A percentile compares a stretch with the other conserved stretches of the same genome.
Evolutionary conservation across 768 basidiomycete species (phyloP).

Genomic region (Xanthoconium purpureum): DNA sequence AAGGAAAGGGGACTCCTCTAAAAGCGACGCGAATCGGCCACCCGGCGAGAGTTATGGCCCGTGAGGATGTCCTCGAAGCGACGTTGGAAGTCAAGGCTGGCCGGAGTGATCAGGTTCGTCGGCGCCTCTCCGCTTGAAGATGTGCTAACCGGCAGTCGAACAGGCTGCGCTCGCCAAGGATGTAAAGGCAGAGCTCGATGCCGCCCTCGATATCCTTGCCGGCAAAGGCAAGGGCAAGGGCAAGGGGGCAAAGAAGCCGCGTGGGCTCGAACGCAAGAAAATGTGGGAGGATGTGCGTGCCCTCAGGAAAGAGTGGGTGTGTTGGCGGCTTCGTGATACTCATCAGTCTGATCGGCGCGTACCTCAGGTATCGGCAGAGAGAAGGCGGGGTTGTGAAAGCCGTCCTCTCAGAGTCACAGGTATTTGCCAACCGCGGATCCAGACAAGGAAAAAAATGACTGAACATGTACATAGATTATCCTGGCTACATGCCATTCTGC

Average conservation of each 20-base stretch:
- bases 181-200: slow-evolving; percentile 82
- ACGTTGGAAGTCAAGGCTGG: slow-evolving; percentile 74
- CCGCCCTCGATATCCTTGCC: slow-evolving; percentile 59
- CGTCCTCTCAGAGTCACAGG: slow-evolving; percentile 79
- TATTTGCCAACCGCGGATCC: slow-evolving; percentile 19
- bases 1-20: slow-evolving; percentile 40
- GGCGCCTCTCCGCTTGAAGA: neutral
- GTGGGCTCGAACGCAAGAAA: slow-evolving; percentile 73
- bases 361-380: slow-evolving; percentile 75
- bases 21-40: slow-evolving; percentile 90
- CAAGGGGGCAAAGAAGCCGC: slow-evolving; percentile 64
- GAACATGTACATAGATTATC: slow-evolving; percentile 54
- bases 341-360: neutral
- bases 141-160: slow-evolving; percentile 5
- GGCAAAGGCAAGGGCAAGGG: slow-evolving; percentile 78
- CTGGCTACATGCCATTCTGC: slow-evolving; percentile 94
- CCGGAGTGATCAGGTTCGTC: slow-evolving; percentile 61
- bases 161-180: slow-evolving; percentile 84
- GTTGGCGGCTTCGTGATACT: neutral
- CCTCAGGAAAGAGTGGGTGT: slow-evolving; percentile 81
- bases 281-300: slow-evolving; percentile 86
- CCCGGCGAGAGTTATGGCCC: slow-evolving; percentile 86
- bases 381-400: slow-evolving; percentile 81
- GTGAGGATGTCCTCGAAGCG: slow-evolving; percentile 59
- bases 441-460: neutral